Base-by-base conservation (phyloP, 2,329 filamentous ascomycete species). In the Apiospora saccharicola region DNA sequence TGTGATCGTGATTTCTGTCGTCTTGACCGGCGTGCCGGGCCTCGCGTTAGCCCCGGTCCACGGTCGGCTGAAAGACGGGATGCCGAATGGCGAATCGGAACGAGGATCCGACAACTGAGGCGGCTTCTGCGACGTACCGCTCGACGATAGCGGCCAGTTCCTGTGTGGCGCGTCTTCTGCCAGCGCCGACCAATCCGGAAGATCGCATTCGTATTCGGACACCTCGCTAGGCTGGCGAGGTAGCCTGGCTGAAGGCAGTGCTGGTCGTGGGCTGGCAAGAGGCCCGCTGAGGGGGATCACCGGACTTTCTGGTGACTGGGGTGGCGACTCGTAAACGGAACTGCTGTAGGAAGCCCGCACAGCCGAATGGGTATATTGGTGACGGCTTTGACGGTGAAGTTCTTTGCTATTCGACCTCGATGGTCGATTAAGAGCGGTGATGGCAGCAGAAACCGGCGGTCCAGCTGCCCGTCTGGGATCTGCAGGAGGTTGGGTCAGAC, bases 51-150 rank as follows among this genome's bases (percentile, higher is more conserved):
- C 64, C 19, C 70, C 67, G 6, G 72, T 70, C 72, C 72, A 73
- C 4, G 72, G 72, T 24, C 72, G 72, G 47, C 72, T 73, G 67
- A 73, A 73, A 19, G 72, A 73, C 2, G 72, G 72, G 34, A 73
- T 41, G 26, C 53, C 43, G 49, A 73, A 73, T 13, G 72, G 70
- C 24, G 72, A 72, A 8, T 72, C 67, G 6, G 51, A 14, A 41
- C 57, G 34, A 64, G 57, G 19, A 41, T 41, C 57, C 34, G 57
- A 34, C 19, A 64, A 34, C 57, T 64, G 57, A 22, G 30, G 57
- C 5, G 34, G 19, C 34, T 41, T n/a, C 19, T 64, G 57, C 57
- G 57, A 22, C 8, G 30, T n/a, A 19, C 53, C 5, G 30, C 53
- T 19, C 19, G 19, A 41, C 13, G 34, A 64, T 22, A 64, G 57